Evolutionary conservation across 768 basidiomycete species (phyloP), one percentile per base, ranked within the genome.

Genomic region (Zangia roseola): DNA sequence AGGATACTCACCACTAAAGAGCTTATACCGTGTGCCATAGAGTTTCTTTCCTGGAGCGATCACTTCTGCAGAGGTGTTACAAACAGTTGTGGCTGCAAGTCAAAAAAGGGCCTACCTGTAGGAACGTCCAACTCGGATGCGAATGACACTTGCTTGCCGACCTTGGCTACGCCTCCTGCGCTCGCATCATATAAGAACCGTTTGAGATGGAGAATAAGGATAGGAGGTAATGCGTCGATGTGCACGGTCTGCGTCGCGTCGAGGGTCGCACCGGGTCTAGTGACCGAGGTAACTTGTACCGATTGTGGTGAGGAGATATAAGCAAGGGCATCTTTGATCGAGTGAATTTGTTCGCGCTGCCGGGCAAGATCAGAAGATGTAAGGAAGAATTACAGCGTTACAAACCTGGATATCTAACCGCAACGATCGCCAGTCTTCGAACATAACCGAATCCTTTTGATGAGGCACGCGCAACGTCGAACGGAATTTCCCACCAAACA

Each of bases 401-500:
- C 64, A 36, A 40, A 87, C 89, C 75, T 92, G 88, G 33, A 98
- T 95, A 64, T 97, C 94, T 6, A 99, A 72, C 52, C 89, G 78
- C 16, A 99, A 67, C 7, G 88, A 84, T 51, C 92, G 81, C 85
- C 94, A 97, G 45, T 94, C 94, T 67, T 97, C 94, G 14, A 94
- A 78, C 21, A 91, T 81, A 21, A 90, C 85, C 2, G 87, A 89
- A 61, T 97, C 94, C 55, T 85, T 85, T 59, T 90, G 84, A 13
- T 86, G 82, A 1, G 91, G 91, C 7, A 84, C 84, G 34, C 82
- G 80, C 3, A 97, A 72, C 1, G 90, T 86, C 20, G 90, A 89
- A 17, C 93, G 82, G 70, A 94, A 87, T 62, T 90, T 91, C 28
- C 95, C 94, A 24, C 94, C 92, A 58, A 99, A 99, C 50, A 99